Conservation (phyloP, 2,329 filamentous ascomycete genomes). For the Trichoderma sp. region DNA sequence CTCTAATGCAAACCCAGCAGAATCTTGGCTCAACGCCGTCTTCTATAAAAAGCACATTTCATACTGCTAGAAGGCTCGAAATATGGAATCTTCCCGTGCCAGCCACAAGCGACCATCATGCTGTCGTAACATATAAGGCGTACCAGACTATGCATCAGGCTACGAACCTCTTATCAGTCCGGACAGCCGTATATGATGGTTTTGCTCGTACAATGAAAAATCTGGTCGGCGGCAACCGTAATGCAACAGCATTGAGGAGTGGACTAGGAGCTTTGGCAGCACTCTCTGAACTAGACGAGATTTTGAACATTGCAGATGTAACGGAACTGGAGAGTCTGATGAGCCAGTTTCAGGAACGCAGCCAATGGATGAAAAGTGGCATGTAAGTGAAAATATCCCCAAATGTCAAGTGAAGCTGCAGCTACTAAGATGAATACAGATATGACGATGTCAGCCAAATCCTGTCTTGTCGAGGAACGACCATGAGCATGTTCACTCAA, state of each 20-base stretch:
- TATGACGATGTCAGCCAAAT: conserved; percentile 78
- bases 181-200: conserved; percentile 60
- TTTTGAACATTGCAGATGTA: conserved; percentile 60
- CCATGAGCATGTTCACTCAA: conserved; percentile 75
- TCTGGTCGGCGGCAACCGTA: conserved; percentile 49
- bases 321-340: conserved; percentile 62
- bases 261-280: conserved; percentile 65
- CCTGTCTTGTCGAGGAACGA: conserved; percentile 77
- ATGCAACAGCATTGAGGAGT: conserved; percentile 52
- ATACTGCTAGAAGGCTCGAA: conserved; percentile 77
- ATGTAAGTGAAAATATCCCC: conserved; percentile 51
- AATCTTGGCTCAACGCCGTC: conserved; percentile 55
- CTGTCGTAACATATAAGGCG: conserved; percentile 72
- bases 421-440: conserved; percentile 38
- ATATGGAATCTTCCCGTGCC: conserved; percentile 89
- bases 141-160: conserved; percentile 77
- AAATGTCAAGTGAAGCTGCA: conserved; percentile 1
- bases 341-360: conserved; percentile 61
- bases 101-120: conserved; percentile 57
- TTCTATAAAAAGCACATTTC: conserved; percentile 70
- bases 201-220: conserved; percentile 59
- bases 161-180: conserved; percentile 52
- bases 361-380: conserved; percentile 78
- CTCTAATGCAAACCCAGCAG: conserved; percentile 68
- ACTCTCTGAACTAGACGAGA: conserved; percentile 77